phyloP scores from a whole-genome alignment of 805 yeast species.

The Suhomyces canberraensis region DNA sequence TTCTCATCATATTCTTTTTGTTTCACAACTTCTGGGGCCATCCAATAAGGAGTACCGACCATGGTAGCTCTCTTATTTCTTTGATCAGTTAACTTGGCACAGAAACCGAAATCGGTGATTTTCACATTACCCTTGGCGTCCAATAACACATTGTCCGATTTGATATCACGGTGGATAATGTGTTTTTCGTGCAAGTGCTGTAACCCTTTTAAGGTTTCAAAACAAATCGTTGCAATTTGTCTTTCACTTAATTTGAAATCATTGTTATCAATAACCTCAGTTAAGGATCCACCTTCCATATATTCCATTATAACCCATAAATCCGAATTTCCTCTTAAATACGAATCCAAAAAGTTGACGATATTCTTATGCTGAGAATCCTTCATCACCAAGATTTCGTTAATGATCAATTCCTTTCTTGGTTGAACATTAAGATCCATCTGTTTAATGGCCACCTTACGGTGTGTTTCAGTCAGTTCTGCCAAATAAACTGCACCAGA shows the following conservation, averaged over 20 bases:
- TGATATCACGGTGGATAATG: conserved; percentile 93
- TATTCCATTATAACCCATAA: conserved; percentile 98
- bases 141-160: conserved; percentile 86
- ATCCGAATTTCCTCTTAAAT: conserved; percentile 62
- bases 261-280: conserved; percentile 90
- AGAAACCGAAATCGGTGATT: conserved; percentile 93
- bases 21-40: conserved; percentile 98
- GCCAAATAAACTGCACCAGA: conserved; percentile 94
- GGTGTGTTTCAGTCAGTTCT: conserved; percentile 53
- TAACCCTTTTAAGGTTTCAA: conserved; percentile 85
- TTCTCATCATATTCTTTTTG: conserved; percentile 95
- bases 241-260: conserved; percentile 78
- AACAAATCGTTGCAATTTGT: conserved; percentile 92
- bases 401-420: conserved; percentile 89
- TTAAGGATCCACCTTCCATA: conserved; percentile 97
- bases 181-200: conserved; percentile 87
- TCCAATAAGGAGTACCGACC: conserved; percentile 99
- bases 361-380: conserved; percentile 87
- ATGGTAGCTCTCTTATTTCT: conserved; percentile 91
- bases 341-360: conserved; percentile 86
- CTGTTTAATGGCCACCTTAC: conserved; percentile 91
- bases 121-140: conserved; percentile 86
- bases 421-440: conserved; percentile 92
- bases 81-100: conserved; percentile 64
- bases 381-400: conserved; percentile 94